Conservation (phyloP, 768 basidiomycete genomes). For the Pluteus cervinus region DNA sequence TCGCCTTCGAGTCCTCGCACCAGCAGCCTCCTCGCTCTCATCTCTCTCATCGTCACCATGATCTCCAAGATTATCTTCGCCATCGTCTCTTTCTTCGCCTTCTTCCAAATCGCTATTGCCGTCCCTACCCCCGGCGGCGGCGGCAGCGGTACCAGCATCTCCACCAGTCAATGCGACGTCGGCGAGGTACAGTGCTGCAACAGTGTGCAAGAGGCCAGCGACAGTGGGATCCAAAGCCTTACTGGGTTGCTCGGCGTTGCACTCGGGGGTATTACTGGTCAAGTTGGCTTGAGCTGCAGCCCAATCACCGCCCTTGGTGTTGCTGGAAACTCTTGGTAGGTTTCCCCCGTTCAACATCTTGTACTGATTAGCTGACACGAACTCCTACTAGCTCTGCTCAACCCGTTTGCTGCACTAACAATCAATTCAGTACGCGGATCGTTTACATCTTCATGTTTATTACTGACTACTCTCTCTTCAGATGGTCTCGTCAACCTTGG, state of each 20-base stretch:
- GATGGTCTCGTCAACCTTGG: conserved; percentile 11
- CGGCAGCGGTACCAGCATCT: conserved; percentile 2
- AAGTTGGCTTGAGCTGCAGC: conserved; percentile 11
- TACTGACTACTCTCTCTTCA: conserved; percentile 1
- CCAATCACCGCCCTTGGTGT: conserved; percentile 12
- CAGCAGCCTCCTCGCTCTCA: too few relatives aligned
- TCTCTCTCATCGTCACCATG: too few relatives aligned
- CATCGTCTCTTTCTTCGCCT: neutral
- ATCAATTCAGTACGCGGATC: conserved; percentile 11
- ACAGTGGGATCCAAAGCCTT: conserved; percentile 2
- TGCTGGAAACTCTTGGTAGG: conserved; percentile 11
- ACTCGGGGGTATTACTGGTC: conserved; percentile 6
- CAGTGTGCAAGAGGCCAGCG: conserved; percentile 7
- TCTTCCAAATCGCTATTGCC: conserved; percentile 8
- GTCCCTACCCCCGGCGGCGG: conserved; percentile 8
- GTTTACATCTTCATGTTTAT: neutral
- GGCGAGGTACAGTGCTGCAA: conserved; percentile 17
- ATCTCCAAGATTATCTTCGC: neutral
- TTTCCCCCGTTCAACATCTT: neutral
- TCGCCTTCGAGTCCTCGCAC: too few relatives aligned
- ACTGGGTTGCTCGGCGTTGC: conserved; percentile 12
- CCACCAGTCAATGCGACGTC: conserved; percentile 13
- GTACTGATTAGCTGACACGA: neutral
- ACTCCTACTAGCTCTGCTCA: conserved; percentile 9
- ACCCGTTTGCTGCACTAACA: conserved; percentile 14